Evolutionary conservation across 2,329 filamentous ascomycete genomes (phyloP), one percentile per base, ranked within the genome.

Genomic region (Nothophoma quercina): DNA sequence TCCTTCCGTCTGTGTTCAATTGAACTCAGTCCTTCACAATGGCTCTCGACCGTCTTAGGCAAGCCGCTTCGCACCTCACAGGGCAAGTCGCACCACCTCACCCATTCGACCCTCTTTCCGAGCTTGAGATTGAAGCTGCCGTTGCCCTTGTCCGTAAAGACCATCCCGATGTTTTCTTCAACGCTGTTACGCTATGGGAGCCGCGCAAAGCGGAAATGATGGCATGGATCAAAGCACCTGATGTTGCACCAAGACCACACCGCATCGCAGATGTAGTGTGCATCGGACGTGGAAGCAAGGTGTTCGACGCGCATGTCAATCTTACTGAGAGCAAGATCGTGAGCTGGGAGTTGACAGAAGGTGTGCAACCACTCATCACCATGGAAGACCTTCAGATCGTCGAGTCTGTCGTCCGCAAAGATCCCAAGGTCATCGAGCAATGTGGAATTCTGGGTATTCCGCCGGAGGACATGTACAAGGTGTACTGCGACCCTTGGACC

Each of bases 401-500:
- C 1, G 93, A 97, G 75, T 81, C 83, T 50, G 77, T 93, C 36
- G 85, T 86, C 54, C 85, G 92, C 60, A 87, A 86, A 64, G 91
- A 96, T 69, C 85, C 90, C 12, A 89, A 88, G 65, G 91, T 96
- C 55, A 95, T 96, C 61, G 91, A 96, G 75, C 92, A 96, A 74
- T 97, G 93, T 68, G 84, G 83, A 6, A 83, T 96, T 54, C 84
- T 91, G 53, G 93, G 93, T 1, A 90, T 97, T 55, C 85, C 90
- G 10, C 82, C 82, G 50, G 83, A 89, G 62, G 90, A 96, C 55
- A 96, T 97, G 93, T 80, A 95, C 80, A 96, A 96, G 77, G 90
- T 97, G 39, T 96, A 96, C 79, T 96, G 92, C 75, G 93, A 97
- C 71, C 91, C 91, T 9, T 97, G 93, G 93, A 96, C 93, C 1